phyloP scores from a whole-genome alignment of 176 grass and related monocot genomes.

The Puya raimondii region DNA sequence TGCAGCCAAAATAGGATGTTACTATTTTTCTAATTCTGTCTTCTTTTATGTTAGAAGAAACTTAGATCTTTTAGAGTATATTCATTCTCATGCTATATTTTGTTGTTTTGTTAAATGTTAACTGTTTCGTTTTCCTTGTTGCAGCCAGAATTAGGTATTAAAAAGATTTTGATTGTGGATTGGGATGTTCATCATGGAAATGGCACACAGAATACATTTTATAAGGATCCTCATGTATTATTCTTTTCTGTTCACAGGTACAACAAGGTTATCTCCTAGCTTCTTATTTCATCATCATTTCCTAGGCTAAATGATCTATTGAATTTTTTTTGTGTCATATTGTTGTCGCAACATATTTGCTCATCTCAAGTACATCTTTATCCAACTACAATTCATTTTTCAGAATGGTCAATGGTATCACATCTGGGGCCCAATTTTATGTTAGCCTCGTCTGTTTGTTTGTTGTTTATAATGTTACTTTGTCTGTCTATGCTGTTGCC shows the following conservation, averaged over 20 bases:
- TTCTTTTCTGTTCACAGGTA: conserved; percentile 99
- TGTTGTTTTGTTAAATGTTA: conserved; percentile 1
- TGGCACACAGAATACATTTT: conserved; percentile 91
- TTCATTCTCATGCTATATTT: background rate
- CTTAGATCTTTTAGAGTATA: no score
- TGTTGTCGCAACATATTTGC: background rate
- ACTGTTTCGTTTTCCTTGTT: conserved; percentile 13
- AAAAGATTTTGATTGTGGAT: conserved; percentile 92
- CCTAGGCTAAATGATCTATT: background rate
- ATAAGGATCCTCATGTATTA: conserved; percentile 70
- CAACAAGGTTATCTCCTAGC: background rate
- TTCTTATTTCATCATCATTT: background rate
- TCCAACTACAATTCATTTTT: no score
- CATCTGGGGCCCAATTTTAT: no score
- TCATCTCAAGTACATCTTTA: no score
- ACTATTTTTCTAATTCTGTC: background rate
- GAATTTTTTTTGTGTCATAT: background rate
- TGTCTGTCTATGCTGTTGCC: no score
- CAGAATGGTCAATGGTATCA: no score
- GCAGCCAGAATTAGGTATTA: conserved; percentile 87
- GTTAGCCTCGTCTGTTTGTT: no score
- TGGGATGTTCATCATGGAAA: conserved; percentile 99
- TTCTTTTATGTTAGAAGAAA: background rate
- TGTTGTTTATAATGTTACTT: no score
- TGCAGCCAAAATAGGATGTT: conserved; percentile 4